These are phyloP conservation scores for Malassezia vespertilionis DNA, from an alignment of 1,284 basidiomycete species.

Conservation along the genomic window DNA sequence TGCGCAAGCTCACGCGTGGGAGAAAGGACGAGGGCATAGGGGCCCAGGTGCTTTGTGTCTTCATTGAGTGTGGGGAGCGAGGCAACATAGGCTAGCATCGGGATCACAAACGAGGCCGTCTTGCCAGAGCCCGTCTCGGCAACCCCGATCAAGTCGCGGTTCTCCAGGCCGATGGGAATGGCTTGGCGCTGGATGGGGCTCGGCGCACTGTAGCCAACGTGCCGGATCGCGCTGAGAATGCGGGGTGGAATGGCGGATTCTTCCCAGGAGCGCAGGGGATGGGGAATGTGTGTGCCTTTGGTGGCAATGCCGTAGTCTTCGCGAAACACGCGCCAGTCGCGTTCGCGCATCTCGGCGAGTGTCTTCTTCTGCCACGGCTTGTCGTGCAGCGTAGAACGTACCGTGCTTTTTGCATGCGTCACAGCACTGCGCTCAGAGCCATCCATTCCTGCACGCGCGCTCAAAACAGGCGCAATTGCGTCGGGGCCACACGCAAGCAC, in stretches of 20 bases:
- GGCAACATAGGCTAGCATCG: slow-evolving; percentile 88
- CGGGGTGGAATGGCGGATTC: slow-evolving; percentile 71
- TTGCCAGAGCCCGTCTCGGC: slow-evolving; percentile 93
- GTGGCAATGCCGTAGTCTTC: slow-evolving; percentile 96
- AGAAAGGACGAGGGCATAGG: slow-evolving; percentile 82
- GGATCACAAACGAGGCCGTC: slow-evolving; percentile 97
- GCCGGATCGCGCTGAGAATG: slow-evolving; percentile 73
- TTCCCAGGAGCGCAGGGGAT: slow-evolving; percentile 78
- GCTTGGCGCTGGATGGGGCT: slow-evolving; percentile 94
- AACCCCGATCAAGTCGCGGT: slow-evolving; percentile 91
- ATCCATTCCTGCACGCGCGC: slow-evolving; percentile 20
- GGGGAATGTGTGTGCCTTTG: slow-evolving; percentile 75
- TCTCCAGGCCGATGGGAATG: slow-evolving; percentile 90
- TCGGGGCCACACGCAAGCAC: slow-evolving; percentile 21
- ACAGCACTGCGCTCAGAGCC: slow-evolving; percentile 23
- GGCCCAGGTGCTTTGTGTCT: slow-evolving; percentile 81
- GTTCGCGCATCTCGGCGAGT: slow-evolving; percentile 83
- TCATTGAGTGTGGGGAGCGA: slow-evolving; percentile 73
- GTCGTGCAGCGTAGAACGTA: slow-evolving; percentile 65
- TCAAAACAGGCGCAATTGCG: slow-evolving; percentile 1
- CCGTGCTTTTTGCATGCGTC: slow-evolving; percentile 15
- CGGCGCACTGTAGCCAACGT: slow-evolving; percentile 90
- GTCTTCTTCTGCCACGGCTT: slow-evolving; percentile 95
- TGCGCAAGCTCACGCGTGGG: slow-evolving; percentile 95
- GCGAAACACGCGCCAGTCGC: slow-evolving; percentile 97